These are phyloP conservation scores for Alloteropsis semialata DNA, from an alignment of 176 grass and related monocot genomes.

Conservation along the genomic window DNA sequence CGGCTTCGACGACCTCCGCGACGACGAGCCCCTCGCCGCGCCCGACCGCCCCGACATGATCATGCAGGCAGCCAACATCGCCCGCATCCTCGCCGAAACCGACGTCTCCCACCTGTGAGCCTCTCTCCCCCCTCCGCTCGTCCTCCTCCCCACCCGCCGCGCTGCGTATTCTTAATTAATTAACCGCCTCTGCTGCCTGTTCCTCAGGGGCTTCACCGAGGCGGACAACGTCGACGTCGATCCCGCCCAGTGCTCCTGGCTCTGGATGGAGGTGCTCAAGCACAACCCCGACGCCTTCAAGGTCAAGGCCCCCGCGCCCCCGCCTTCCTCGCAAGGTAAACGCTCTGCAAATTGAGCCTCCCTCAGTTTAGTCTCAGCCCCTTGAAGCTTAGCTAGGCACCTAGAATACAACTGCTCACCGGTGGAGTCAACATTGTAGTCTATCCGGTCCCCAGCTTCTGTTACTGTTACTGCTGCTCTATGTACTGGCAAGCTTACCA, in stretches of 20 bases:
- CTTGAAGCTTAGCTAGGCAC: not conserved
- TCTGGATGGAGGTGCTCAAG: constrained; percentile 86
- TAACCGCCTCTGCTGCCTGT: too few relatives aligned
- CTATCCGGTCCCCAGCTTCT: not conserved
- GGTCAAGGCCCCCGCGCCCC: constrained; percentile 11
- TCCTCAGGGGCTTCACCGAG: constrained; percentile 52
- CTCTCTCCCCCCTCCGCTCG: not conserved
- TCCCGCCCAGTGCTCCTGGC: constrained; percentile 60
- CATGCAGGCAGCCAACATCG: constrained; percentile 73
- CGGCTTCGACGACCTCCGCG: constrained; percentile 44
- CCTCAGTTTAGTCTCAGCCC: not conserved
- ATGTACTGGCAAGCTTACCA: constrained; percentile 6
- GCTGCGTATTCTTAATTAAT: not conserved
- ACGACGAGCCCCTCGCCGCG: constrained; percentile 43
- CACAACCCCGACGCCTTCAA: constrained; percentile 75
- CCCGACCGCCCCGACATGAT: constrained; percentile 76
- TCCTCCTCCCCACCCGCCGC: not conserved
- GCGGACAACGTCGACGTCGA: constrained; percentile 48
- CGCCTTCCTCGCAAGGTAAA: constrained; percentile 66
- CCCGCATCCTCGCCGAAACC: constrained; percentile 71
- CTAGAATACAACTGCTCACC: not conserved
- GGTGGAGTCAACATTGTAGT: not conserved
- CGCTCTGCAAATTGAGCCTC: constrained; percentile 52
- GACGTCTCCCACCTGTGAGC: constrained; percentile 76
- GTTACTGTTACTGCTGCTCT: not conserved